phyloP scores from a whole-genome alignment of 441 rosid species.

The Aleurites moluccanus region DNA sequence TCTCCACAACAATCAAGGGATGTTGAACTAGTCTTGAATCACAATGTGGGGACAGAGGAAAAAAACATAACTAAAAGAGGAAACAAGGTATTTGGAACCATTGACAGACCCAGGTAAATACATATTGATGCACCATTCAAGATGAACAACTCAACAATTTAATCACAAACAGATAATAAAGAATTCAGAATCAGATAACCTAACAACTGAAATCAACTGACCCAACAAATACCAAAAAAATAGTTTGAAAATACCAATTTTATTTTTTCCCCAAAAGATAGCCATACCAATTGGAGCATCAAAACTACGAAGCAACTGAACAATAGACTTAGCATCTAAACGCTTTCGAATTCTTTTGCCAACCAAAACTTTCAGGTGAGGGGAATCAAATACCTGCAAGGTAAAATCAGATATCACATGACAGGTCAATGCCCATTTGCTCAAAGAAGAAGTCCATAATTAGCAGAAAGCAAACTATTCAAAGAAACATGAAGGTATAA shows the following conservation, averaged over 20 bases:
- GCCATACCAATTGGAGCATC: constrained; percentile 65
- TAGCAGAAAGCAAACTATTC: not conserved
- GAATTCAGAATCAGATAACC: constrained; percentile 1
- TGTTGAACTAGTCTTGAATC: not conserved
- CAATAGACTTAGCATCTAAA: constrained; percentile 70
- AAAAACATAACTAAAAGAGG: constrained; percentile 1
- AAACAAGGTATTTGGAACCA: not conserved
- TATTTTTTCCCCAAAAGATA: constrained; percentile 9
- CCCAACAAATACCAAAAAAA: not conserved
- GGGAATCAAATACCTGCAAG: constrained; percentile 76
- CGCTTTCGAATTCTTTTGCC: constrained; percentile 69
- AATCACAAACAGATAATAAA: not conserved
- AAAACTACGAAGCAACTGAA: constrained; percentile 60
- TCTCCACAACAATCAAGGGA: not conserved
- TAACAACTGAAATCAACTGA: not conserved
- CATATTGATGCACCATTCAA: not conserved
- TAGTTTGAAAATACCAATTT: not conserved
- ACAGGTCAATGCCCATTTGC: not conserved
- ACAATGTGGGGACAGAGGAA: constrained; percentile 3
- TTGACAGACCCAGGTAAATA: not conserved
- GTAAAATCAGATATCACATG: constrained; percentile 7
- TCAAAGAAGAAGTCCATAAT: not conserved
- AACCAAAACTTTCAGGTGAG: constrained; percentile 59
- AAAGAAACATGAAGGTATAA: not conserved
- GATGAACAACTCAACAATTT: not conserved